phyloP scores from a whole-genome alignment of 2,329 filamentous ascomycete species.

The Leptographium galeiforme region DNA sequence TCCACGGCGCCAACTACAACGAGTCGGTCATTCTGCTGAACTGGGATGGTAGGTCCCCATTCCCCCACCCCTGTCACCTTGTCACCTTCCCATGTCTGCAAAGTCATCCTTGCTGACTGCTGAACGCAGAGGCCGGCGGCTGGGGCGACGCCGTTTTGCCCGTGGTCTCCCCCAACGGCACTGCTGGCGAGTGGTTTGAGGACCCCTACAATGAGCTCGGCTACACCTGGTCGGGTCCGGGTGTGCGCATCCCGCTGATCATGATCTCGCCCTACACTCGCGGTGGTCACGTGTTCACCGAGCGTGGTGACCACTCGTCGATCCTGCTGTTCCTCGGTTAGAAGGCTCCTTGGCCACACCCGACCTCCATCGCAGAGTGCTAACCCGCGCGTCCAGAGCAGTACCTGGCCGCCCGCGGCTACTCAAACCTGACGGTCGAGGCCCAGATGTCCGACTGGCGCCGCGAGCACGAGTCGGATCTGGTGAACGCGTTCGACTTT shows the following conservation, averaged over 20 bases:
- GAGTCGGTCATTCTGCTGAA: constrained; percentile 35
- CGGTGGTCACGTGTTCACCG: constrained; percentile 37
- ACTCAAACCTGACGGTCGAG: constrained; percentile 12
- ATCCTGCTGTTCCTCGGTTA: constrained; percentile 40
- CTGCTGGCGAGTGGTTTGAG: constrained; percentile 37
- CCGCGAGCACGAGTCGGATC: constrained; percentile 14
- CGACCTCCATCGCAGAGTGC: background rate
- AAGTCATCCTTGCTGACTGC: background rate
- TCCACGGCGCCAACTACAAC: constrained; percentile 31
- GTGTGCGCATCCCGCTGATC: constrained; percentile 37
- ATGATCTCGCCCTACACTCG: constrained; percentile 44
- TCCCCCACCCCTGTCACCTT: no score
- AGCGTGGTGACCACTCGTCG: constrained; percentile 40
- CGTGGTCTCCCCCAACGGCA: constrained; percentile 32
- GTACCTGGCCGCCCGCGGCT: constrained; percentile 18
- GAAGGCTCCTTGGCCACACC: background rate
- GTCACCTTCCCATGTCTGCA: no score
- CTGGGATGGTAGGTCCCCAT: constrained; percentile 27
- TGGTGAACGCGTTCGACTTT: constrained; percentile 16
- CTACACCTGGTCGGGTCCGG: constrained; percentile 19
- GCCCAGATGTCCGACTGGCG: constrained; percentile 14
- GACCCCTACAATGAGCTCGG: constrained; percentile 26
- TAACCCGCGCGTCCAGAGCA: constrained; percentile 3
- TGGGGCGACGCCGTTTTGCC: constrained; percentile 42
- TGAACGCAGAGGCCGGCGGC: constrained; percentile 33